Conservation (phyloP, 1,284 basidiomycete genomes). For the Trichosporon coremiiforme region DNA sequence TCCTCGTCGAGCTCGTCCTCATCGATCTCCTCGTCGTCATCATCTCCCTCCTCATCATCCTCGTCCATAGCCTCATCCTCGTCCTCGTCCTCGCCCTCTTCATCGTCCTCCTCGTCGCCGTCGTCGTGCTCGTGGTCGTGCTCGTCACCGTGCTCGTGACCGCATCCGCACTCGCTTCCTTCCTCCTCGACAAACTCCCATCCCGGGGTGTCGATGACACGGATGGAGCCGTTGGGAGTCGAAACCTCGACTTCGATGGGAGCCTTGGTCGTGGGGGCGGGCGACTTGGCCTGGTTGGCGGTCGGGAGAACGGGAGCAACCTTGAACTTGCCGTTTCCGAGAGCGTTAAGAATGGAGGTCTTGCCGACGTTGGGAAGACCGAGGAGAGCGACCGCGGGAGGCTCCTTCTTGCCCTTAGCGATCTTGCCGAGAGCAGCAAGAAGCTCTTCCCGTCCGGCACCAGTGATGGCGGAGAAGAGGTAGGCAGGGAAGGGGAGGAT, state of each 20-base stretch:
- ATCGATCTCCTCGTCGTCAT: constrained; percentile 16
- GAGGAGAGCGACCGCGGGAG: constrained; percentile 47
- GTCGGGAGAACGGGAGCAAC: constrained; percentile 64
- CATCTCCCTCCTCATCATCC: constrained; percentile 32
- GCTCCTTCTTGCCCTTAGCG: constrained; percentile 53
- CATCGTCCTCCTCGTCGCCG: constrained; percentile 38
- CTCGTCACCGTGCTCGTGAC: constrained; percentile 31
- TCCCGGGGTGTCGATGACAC: constrained; percentile 83
- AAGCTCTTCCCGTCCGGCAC: constrained; percentile 43
- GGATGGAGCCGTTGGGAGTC: constrained; percentile 58
- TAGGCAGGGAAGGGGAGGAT: constrained; percentile 72
- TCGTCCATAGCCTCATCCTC: constrained; percentile 35
- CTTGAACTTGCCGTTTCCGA: constrained; percentile 57
- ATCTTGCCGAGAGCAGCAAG: constrained; percentile 33
- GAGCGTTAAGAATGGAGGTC: constrained; percentile 76
- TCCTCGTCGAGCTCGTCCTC: constrained; percentile 55
- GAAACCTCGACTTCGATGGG: constrained; percentile 65
- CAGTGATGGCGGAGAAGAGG: constrained; percentile 62
- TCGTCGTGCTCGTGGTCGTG: constrained; percentile 33
- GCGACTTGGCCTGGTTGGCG: constrained; percentile 60
- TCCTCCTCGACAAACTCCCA: constrained; percentile 62
- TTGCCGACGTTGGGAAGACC: constrained; percentile 75
- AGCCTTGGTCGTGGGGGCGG: constrained; percentile 69
- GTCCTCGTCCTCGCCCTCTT: too few species aligned
- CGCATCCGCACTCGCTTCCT: constrained; percentile 8